Conservation (phyloP, 1,284 basidiomycete species). For the Hemileia vastatrix region DNA sequence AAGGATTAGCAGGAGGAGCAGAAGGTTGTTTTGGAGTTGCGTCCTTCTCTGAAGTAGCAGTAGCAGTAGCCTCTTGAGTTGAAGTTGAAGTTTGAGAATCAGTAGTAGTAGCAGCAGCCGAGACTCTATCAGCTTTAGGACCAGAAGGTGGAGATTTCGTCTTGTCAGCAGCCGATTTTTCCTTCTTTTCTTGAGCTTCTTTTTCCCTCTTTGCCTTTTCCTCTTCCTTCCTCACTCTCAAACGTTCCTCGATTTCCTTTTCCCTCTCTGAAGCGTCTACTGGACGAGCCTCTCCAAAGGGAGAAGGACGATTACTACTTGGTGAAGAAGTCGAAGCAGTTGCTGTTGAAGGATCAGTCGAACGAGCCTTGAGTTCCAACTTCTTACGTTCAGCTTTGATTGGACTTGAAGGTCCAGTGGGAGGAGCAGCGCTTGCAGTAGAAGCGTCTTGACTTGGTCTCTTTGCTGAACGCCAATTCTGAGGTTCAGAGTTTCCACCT, state of each 20-base stretch:
- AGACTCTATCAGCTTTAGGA: slow-evolving; percentile 1
- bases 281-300: slow-evolving; percentile 11
- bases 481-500: not conserved
- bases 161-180: slow-evolving; percentile 3
- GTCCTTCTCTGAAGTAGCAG: not conserved
- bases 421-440: not conserved
- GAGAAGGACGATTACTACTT: slow-evolving; percentile 6
- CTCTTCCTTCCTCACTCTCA: slow-evolving; percentile 10
- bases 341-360: slow-evolving; percentile 22
- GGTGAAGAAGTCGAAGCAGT: slow-evolving; percentile 2
- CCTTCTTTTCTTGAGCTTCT: slow-evolving; percentile 27
- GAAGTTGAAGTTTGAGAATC: not conserved
- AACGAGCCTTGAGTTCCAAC: slow-evolving; percentile 14
- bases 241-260: slow-evolving; percentile 15
- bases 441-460: not conserved
- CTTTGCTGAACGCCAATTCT: not conserved
- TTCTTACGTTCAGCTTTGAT: slow-evolving; percentile 32
- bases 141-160: not conserved
- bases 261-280: slow-evolving; percentile 16
- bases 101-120: not conserved
- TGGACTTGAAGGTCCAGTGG: slow-evolving; percentile 4
- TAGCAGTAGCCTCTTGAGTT: not conserved
- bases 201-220: slow-evolving; percentile 15
- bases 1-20: not conserved
- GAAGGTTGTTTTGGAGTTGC: not conserved